Evolutionary conservation across 73 alveolate species (phyloP), one percentile per base, ranked within the genome.

Genomic region (Paramecium sexaurelia): DNA sequence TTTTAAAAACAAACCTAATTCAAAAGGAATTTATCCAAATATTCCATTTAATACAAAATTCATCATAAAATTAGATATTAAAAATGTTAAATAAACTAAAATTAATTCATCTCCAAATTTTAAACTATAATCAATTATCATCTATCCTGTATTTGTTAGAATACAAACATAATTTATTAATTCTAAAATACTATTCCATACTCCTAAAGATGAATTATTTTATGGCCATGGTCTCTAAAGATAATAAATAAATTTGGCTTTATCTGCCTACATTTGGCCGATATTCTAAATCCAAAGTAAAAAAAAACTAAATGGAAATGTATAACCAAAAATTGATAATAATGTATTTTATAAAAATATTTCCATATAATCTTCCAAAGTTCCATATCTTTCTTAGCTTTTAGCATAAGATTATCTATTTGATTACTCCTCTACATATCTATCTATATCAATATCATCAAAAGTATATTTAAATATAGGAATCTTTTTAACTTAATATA

Each of bases 341-440:
- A 73, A 19, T 0, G 87, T 32, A 15, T 32, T 73, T 5, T 11
- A 4, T 13, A 73, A 10, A 41, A 73, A 73, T 32, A 73, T 13
- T 20, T 73, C 87, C 87, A 73, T 73, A 37, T 73, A 73, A 73
- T 73, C 87, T 9, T 73, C 32, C 29, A 73, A 32, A 32, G 87
- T 73, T 5, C 87, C 87, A 37, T 73, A 73, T 73, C 87, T 73
- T n/a, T 73, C 87, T 10, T 8, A 36, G 35, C 29, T n/a, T 35
- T 15, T 9, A 13, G 87, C 17, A 17, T 35, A 73, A 35, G 36
- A 27, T 66, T 66, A 20, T 5, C 83, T 19, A 11, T 5, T 19
- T 26, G 83, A 66, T 66, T 66, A 32, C 26, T 66, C 83, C 11
- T 29, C 22, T 6, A 66, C 26, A 66, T 10, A 66, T 19, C 24